phyloP scores from a whole-genome alignment of 2,329 filamentous ascomycete species.

The Ciborinia camelliae region DNA sequence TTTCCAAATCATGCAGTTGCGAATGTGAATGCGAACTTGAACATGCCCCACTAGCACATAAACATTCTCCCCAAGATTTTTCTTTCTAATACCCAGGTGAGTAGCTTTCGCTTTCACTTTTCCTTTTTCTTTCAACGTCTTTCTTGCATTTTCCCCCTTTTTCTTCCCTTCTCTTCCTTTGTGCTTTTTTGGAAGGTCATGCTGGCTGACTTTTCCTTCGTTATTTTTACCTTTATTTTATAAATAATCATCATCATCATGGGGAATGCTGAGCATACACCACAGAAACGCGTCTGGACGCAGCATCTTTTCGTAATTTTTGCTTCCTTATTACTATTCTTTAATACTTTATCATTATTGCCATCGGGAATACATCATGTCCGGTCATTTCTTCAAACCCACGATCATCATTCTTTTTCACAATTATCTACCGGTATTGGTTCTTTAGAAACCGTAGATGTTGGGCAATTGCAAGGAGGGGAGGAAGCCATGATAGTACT shows the following conservation, averaged over 20 bases:
- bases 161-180: too few species aligned
- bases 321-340: conserved; percentile 10
- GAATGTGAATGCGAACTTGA: background rate
- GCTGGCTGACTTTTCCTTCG: background rate
- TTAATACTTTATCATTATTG: conserved; percentile 16
- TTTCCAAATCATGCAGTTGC: too few species aligned
- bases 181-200: background rate
- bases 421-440: background rate
- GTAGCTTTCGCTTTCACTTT: too few species aligned
- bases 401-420: background rate
- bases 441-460: background rate
- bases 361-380: conserved; percentile 13
- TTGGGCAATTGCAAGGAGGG: conserved; percentile 2
- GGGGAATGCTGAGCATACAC: conserved; percentile 18
- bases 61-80: background rate
- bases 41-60: background rate
- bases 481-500: conserved; percentile 1
- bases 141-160: background rate
- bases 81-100: background rate
- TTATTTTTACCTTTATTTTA: background rate
- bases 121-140: background rate
- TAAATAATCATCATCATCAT: conserved; percentile 11
- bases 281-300: conserved; percentile 16
- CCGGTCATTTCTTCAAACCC: background rate
- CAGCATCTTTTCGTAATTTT: conserved; percentile 14